Conservation (phyloP, 495 filamentous ascomycete species). For the Trichodelitschia bisporula region DNA sequence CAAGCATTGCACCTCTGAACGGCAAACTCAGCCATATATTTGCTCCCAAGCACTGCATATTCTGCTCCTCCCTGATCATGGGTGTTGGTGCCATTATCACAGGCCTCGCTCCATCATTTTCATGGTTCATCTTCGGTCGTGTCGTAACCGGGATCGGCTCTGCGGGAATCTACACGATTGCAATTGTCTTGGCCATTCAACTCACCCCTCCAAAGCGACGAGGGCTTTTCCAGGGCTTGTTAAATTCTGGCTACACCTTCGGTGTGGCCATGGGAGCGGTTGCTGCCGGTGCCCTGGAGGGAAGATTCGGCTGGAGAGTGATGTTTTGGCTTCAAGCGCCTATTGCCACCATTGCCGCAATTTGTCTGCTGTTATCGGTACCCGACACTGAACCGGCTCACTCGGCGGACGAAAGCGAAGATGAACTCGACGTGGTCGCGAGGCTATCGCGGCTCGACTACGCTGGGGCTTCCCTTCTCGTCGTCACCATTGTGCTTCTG, state of each 20-base stretch:
- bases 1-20: slow-evolving; percentile 35
- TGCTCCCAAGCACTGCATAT: slow-evolving; percentile 32
- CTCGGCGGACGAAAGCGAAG: slow-evolving; percentile 9
- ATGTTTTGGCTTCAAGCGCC: slow-evolving; percentile 47
- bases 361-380: slow-evolving; percentile 25
- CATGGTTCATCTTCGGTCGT: slow-evolving; percentile 38
- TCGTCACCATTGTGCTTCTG: slow-evolving; percentile 32
- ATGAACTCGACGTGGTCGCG: slow-evolving; percentile 5
- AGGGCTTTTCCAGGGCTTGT: slow-evolving; percentile 43
- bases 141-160: slow-evolving; percentile 37
- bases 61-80: slow-evolving; percentile 29
- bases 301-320: slow-evolving; percentile 38
- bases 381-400: slow-evolving; percentile 11
- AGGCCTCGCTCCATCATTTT: slow-evolving; percentile 27
- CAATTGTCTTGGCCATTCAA: slow-evolving; percentile 45
- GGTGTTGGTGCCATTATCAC: slow-evolving; percentile 36
- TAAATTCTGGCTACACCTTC: slow-evolving; percentile 39
- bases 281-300: slow-evolving; percentile 36
- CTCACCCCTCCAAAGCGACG: slow-evolving; percentile 34
- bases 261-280: slow-evolving; percentile 48
- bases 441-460: slow-evolving; percentile 45
- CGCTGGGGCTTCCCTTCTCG: slow-evolving; percentile 33
- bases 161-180: slow-evolving; percentile 38
- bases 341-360: slow-evolving; percentile 26
- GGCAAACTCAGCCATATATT: slow-evolving; percentile 46